phyloP scores from a whole-genome alignment of 1,284 basidiomycete genomes.

The Macrocybe sp. region DNA sequence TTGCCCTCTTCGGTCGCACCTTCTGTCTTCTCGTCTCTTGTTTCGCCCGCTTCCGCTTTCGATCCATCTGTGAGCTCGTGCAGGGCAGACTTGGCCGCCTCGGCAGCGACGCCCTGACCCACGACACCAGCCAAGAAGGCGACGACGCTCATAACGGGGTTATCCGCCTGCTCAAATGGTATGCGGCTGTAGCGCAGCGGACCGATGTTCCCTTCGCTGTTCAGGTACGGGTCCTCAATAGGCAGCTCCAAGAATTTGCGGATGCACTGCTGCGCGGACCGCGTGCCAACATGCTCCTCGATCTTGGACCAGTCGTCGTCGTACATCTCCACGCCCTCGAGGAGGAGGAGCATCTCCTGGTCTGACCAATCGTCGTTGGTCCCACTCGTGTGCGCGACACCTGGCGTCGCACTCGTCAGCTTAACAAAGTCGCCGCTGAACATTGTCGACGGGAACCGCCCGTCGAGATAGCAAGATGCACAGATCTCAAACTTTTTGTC shows the following conservation, averaged over 20 bases:
- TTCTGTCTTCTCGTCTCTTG: slow-evolving; percentile 25
- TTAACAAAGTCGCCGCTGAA: slow-evolving; percentile 98
- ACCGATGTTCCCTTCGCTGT: slow-evolving; percentile 72
- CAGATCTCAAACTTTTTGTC: slow-evolving; percentile 90
- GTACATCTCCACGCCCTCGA: slow-evolving; percentile 97
- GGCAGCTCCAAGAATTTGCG: slow-evolving; percentile 94
- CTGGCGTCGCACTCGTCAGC: slow-evolving; percentile 53
- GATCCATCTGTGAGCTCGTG: slow-evolving; percentile 69
- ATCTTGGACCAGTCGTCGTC: slow-evolving; percentile 96
- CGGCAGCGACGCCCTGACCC: slow-evolving; percentile 86
- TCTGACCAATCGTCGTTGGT: slow-evolving; percentile 83
- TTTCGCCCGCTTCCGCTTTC: slow-evolving; percentile 32
- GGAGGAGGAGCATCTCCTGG: slow-evolving; percentile 82
- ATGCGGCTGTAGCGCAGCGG: slow-evolving; percentile 75
- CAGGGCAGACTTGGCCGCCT: slow-evolving; percentile 89
- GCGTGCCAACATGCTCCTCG: slow-evolving; percentile 88
- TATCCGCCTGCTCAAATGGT: slow-evolving; percentile 93
- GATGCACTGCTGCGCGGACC: slow-evolving; percentile 92
- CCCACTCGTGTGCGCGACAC: slow-evolving; percentile 34
- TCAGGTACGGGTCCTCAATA: slow-evolving; percentile 91
- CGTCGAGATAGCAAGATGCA: slow-evolving; percentile 90
- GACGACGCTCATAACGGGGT: slow-evolving; percentile 98
- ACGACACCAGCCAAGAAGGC: slow-evolving; percentile 95
- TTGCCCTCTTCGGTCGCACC: slow-evolving; percentile 34
- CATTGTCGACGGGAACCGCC: slow-evolving; percentile 94